phyloP scores from a whole-genome alignment of 768 basidiomycete genomes.

The Amanita rubescens region DNA sequence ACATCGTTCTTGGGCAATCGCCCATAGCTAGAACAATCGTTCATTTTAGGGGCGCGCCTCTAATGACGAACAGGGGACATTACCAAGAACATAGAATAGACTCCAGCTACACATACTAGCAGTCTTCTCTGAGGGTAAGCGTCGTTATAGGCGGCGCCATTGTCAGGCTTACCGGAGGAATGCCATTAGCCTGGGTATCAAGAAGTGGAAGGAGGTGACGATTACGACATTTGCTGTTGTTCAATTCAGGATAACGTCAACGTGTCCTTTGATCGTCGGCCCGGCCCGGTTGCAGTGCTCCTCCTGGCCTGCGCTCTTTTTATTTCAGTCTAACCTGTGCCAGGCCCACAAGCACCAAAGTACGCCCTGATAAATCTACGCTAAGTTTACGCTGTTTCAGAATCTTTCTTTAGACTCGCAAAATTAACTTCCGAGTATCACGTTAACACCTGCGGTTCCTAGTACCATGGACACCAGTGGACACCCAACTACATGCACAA shows the following conservation, averaged over 20 bases:
- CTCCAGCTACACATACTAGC: constrained; percentile 71
- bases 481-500: too few relatives aligned
- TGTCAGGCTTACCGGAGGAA: not conserved
- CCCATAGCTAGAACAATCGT: constrained; percentile 58
- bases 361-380: too few relatives aligned
- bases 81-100: constrained; percentile 91
- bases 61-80: constrained; percentile 19
- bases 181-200: not conserved
- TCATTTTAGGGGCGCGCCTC: not conserved
- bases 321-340: too few relatives aligned
- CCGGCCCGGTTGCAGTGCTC: not conserved
- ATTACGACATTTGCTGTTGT: not conserved
- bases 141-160: too few relatives aligned
- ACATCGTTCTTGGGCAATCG: constrained; percentile 92
- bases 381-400: too few relatives aligned
- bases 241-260: not conserved
- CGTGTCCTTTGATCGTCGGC: not conserved
- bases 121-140: constrained; percentile 38
- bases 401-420: too few relatives aligned
- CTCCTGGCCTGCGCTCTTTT: too few relatives aligned
- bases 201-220: not conserved
- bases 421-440: too few relatives aligned
- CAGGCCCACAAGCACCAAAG: too few relatives aligned
- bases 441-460: too few relatives aligned
- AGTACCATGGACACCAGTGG: too few relatives aligned